Evolutionary conservation across 2,329 filamentous ascomycete genomes (phyloP).

Genomic region (Metarhizium humberi): DNA sequence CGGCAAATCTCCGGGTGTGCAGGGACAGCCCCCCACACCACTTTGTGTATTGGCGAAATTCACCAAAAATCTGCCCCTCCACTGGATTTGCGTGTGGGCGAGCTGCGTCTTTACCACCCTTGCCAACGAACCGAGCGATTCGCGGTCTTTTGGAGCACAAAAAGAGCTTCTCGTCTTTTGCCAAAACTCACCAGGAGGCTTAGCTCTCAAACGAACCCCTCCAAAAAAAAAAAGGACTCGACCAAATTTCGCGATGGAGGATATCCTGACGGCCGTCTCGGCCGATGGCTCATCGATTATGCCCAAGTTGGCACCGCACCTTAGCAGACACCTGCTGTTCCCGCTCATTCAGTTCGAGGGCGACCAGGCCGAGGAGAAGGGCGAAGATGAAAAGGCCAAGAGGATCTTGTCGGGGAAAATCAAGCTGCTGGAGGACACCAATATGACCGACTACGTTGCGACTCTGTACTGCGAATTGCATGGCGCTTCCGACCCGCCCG

Average conservation of each 20-base stretch:
- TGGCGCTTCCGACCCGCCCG: constrained; percentile 64
- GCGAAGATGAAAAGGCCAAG: constrained; percentile 45
- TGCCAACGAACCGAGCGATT: constrained; percentile 5
- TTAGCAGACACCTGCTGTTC: constrained; percentile 95
- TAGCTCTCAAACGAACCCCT: neutral
- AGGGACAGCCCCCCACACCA: constrained; percentile 21
- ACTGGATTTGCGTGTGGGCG: constrained; percentile 13
- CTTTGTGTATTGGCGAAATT: constrained; percentile 30
- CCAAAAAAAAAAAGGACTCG: neutral
- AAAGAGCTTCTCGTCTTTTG: neutral
- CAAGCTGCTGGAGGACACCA: constrained; percentile 89
- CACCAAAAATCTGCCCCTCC: constrained; percentile 33
- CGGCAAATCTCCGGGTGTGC: constrained; percentile 25
- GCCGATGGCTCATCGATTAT: constrained; percentile 71
- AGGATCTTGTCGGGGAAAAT: constrained; percentile 83
- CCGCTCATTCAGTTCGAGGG: constrained; percentile 88
- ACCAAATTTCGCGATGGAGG: constrained; percentile 23
- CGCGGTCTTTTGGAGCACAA: neutral
- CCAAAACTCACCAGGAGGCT: constrained; percentile 2
- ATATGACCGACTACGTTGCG: constrained; percentile 98
- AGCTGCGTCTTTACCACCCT: constrained; percentile 7
- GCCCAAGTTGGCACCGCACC: constrained; percentile 79
- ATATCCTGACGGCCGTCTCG: constrained; percentile 41
- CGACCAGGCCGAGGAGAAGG: constrained; percentile 70
- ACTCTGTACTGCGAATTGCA: constrained; percentile 86